Percentiles rank a stretch among this genome's conserved stretches.
These are phyloP conservation scores for Xenosphaeropsis pyriputrescens DNA, from an alignment of 2,329 filamentous ascomycete species.

Conservation along the genomic window DNA sequence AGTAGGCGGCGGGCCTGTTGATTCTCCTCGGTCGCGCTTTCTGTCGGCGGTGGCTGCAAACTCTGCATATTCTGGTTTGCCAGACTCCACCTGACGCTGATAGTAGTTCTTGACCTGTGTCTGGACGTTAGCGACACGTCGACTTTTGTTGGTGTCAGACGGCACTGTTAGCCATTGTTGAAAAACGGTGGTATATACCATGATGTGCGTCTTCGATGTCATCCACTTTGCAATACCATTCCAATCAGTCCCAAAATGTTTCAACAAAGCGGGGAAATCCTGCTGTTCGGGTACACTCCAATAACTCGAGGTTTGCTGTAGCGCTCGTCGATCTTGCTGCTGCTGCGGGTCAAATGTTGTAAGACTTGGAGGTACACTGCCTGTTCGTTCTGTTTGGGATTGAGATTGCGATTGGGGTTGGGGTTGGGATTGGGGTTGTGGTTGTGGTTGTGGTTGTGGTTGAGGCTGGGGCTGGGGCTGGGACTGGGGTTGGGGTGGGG, in stretches of 20 bases:
- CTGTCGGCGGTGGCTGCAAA: slow-evolving; percentile 45
- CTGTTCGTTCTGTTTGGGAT: slow-evolving; percentile 12
- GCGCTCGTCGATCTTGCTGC: slow-evolving; percentile 13
- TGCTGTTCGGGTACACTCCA: slow-evolving; percentile 75
- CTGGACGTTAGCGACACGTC: slow-evolving; percentile 17
- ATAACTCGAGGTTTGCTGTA: slow-evolving; percentile 59
- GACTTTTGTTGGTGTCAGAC: slow-evolving; percentile 14
- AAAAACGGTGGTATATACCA: slow-evolving; percentile 39
- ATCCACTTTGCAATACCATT: slow-evolving; percentile 60
- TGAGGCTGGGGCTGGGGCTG: slow-evolving; percentile 7
- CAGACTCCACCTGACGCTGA: slow-evolving; percentile 43
- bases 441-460: slow-evolving; percentile 1
- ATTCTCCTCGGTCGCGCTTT: slow-evolving; percentile 39
- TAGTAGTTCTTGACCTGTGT: slow-evolving; percentile 55
- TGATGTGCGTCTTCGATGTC: slow-evolving; percentile 74
- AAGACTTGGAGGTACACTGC: slow-evolving; percentile 9
- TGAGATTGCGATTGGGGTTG: slow-evolving; percentile 2
- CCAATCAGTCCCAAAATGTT: slow-evolving; percentile 70
- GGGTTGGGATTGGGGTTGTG: slow-evolving; percentile 3
- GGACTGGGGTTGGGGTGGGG: not conserved
- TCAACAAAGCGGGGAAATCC: slow-evolving; percentile 60
- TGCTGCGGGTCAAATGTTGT: slow-evolving; percentile 6
- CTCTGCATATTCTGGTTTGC: slow-evolving; percentile 39
- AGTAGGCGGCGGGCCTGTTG: slow-evolving; percentile 42
- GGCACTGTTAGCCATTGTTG: slow-evolving; percentile 14